Evolutionary conservation across 768 basidiomycete species (phyloP), one percentile per base, ranked within the genome.

Genomic region (Lactarius pseudohatsudake): DNA sequence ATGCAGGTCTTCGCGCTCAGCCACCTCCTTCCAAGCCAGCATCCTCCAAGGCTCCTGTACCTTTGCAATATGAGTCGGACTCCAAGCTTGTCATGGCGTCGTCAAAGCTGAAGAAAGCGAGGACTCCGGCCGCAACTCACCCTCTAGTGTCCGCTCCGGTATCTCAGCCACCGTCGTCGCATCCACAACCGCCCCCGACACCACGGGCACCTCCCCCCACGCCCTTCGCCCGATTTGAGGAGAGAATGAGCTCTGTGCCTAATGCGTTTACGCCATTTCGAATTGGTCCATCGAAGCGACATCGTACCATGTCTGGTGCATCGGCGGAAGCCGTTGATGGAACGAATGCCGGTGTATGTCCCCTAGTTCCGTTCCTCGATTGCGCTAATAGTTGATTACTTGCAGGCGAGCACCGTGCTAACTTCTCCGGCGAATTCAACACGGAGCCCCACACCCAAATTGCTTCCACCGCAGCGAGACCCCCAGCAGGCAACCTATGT

Each of bases 311-410:
- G 50, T 92, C 91, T 18, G 81, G 84, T 43, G 86, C 86, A 40
- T 93, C 91, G 50, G 79, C 90, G 38, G 91, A 93, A 74, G 91
- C 90, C 30, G 83, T 86, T 70, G 86, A 92, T 72, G 91, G 91
- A 43, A 91, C 90, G 8, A 64, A 66, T 22, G 70, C 69, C 62
- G 87, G 88, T 58, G 91, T 92, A 75, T 76, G 89, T 72, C 41
- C 74, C 11, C 16, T 36, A 5, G n/a, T 60, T 63, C 38, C 64
- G n/a, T 64, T 13, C 32, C 62, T 64, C 36, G 47, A 40, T 1
- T 20, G 40, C 30, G 50, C 45, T 55, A n/a, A 47, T 36, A 47
- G 66, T 32, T 64, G 57, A 57, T 62, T 47, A 3, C 4, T 18
- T 53, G 57, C 43, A 89, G 87, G 76, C 86, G 18, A 92, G 86